These are phyloP conservation scores for Zoysia japonica DNA, from an alignment of 176 grass and related monocot species.

Conservation along the genomic window DNA sequence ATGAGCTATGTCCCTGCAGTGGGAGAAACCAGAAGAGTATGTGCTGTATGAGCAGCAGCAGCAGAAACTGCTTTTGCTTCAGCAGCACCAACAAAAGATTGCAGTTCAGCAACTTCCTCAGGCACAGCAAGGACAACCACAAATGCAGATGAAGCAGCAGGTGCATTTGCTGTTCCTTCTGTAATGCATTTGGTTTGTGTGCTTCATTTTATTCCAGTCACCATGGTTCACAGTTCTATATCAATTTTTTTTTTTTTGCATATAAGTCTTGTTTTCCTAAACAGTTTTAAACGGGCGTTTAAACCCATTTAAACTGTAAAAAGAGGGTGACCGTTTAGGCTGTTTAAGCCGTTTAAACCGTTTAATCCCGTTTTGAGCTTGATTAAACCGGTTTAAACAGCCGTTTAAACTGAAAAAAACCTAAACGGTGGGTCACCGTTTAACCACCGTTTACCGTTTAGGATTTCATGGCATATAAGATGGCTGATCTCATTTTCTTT, in stretches of 20 bases:
- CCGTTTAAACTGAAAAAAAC: no score
- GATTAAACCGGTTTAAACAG: no score
- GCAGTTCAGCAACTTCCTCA: constrained; percentile 70
- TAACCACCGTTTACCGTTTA: no score
- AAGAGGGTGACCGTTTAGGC: no score
- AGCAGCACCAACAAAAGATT: constrained; percentile 93
- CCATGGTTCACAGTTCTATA: constrained; percentile 4
- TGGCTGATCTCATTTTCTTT: not conserved
- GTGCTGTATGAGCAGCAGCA: constrained; percentile 80
- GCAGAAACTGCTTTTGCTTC: constrained; percentile 89
- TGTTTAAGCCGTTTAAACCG: no score
- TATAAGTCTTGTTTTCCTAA: no score
- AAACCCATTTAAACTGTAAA: no score
- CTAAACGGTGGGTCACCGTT: no score
- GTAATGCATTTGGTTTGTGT: constrained; percentile 36
- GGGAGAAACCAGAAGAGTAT: constrained; percentile 99
- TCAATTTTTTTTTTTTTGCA: not conserved
- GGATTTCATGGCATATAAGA: not conserved
- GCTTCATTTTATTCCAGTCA: constrained; percentile 23
- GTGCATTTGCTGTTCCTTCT: constrained; percentile 49
- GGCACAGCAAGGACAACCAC: constrained; percentile 69
- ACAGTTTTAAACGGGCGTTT: no score
- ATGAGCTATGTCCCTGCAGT: constrained; percentile 47
- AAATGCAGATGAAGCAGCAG: constrained; percentile 81
- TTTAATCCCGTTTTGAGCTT: no score